phyloP scores from a whole-genome alignment of 2,329 filamentous ascomycete genomes.

The Cadophora sp. region DNA sequence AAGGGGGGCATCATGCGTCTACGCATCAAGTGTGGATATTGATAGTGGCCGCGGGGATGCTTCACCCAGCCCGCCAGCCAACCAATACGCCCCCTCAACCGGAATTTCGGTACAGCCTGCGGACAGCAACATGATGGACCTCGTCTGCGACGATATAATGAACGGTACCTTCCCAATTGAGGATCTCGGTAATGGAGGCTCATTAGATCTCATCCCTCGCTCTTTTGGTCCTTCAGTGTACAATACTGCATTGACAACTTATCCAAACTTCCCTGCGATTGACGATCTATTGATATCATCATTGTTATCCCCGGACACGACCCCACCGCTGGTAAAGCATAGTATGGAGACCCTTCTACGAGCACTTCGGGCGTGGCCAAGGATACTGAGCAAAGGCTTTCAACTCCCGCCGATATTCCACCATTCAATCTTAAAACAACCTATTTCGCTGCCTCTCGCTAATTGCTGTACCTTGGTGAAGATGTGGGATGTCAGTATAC shows the following conservation, averaged over 20 bases:
- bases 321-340: conserved; percentile 31
- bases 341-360: conserved; percentile 47
- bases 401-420: conserved; percentile 50
- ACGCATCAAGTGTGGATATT: conserved; percentile 22
- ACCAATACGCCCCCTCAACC: neutral
- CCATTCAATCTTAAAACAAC: conserved; percentile 17
- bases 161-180: neutral
- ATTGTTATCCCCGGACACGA: conserved; percentile 18
- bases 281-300: conserved; percentile 21
- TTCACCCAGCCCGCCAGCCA: conserved; percentile 4
- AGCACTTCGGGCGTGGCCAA: conserved; percentile 48
- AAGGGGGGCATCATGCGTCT: conserved; percentile 36
- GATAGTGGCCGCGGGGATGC: conserved; percentile 1
- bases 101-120: neutral
- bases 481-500: conserved; percentile 45
- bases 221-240: neutral
- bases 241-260: neutral
- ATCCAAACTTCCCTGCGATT: conserved; percentile 1
- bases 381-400: conserved; percentile 48
- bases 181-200: neutral
- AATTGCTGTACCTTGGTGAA: conserved; percentile 48
- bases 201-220: neutral
- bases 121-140: neutral
- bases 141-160: conserved; percentile 3
- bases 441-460: conserved; percentile 42